Evolutionary conservation across 2,329 filamentous ascomycete genomes (phyloP).

Genomic region (Metarhizium rileyi): DNA sequence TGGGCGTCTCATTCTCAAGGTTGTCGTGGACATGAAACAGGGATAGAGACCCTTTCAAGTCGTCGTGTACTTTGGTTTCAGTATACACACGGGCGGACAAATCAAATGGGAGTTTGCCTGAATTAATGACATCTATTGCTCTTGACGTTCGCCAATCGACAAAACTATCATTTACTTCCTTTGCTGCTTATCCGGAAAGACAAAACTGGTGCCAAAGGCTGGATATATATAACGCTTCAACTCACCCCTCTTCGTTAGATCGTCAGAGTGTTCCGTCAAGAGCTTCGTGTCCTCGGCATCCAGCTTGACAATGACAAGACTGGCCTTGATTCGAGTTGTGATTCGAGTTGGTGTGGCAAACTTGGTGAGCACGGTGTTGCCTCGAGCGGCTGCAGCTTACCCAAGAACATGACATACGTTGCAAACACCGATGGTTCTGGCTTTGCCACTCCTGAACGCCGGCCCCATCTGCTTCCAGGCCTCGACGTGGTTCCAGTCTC

Average conservation of each 20-base stretch:
- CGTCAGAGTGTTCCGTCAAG: constrained; percentile 44
- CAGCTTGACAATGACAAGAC: constrained; percentile 56
- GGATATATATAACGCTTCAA: constrained; percentile 57
- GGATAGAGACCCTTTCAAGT: neutral
- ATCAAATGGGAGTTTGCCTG: neutral
- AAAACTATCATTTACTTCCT: neutral
- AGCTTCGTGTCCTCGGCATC: constrained; percentile 53
- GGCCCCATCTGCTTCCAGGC: constrained; percentile 72
- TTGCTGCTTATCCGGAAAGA: constrained; percentile 57
- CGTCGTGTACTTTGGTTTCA: neutral
- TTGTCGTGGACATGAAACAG: constrained; percentile 45
- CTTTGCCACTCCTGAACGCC: constrained; percentile 49
- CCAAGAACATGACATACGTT: too few relatives aligned
- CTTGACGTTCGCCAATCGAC: neutral
- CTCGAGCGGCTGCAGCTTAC: constrained; percentile 50
- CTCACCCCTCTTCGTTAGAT: constrained; percentile 39
- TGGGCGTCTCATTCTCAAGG: constrained; percentile 65
- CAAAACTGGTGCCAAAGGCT: constrained; percentile 58
- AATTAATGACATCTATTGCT: neutral
- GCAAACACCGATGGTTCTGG: constrained; percentile 43
- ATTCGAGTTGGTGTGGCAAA: constrained; percentile 60
- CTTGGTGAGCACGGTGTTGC: constrained; percentile 63
- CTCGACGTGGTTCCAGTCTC: constrained; percentile 58
- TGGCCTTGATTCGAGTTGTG: constrained; percentile 58
- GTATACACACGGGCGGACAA: neutral